phyloP scores from a whole-genome alignment of 2,329 filamentous ascomycete species.

The Podosphaera xanthii region DNA sequence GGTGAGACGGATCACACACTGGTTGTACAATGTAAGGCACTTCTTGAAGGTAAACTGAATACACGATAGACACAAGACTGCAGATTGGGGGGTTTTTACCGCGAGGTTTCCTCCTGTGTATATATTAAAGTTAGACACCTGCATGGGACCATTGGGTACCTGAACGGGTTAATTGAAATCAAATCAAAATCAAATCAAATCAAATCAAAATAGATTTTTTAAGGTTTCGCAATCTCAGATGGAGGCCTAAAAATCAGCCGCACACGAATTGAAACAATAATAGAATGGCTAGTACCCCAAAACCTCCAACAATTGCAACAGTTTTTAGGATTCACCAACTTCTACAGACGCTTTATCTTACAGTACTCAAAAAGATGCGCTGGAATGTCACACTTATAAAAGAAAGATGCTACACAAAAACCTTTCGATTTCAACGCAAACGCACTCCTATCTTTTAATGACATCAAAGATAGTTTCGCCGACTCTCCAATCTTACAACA shows the following conservation, averaged over 20 bases:
- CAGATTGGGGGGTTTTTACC: too few relatives aligned
- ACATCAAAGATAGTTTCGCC: neutral
- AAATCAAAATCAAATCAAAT: too few relatives aligned
- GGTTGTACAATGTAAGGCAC: too few relatives aligned
- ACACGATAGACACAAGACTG: too few relatives aligned
- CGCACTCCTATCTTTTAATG: neutral
- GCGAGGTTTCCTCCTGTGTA: too few relatives aligned
- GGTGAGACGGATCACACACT: too few relatives aligned
- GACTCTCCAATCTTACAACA: neutral
- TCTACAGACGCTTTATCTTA: neutral
- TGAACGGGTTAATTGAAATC: too few relatives aligned
- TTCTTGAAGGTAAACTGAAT: too few relatives aligned
- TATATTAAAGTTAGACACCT: too few relatives aligned
- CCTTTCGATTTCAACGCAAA: neutral
- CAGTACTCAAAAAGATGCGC: neutral
- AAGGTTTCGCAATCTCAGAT: neutral
- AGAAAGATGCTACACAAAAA: neutral
- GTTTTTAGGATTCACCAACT: neutral
- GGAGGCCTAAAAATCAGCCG: neutral
- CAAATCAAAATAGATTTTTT: neutral
- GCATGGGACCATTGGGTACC: too few relatives aligned
- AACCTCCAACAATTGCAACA: neutral
- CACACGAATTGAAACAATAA: neutral
- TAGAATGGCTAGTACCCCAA: neutral
- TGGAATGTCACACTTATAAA: neutral